phyloP scores from a whole-genome alignment of 2,329 filamentous ascomycete species.

The Gremmenia infestans region DNA sequence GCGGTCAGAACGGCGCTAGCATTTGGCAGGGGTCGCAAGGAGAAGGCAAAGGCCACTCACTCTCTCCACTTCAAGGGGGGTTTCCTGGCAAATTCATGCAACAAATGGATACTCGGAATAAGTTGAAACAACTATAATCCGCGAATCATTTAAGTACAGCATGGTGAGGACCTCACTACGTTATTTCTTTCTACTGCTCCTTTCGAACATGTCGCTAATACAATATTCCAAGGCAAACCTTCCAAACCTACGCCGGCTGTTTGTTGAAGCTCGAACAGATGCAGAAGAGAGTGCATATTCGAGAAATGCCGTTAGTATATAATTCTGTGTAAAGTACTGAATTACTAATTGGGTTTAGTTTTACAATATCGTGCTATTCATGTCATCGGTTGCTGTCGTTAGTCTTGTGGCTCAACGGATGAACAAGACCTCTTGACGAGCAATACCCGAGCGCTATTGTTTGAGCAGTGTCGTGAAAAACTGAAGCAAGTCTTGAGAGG shows the following conservation, averaged over 20 bases:
- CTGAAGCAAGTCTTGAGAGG: background rate
- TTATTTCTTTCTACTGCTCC: background rate
- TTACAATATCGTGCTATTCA: conserved; percentile 94
- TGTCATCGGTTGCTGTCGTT: conserved; percentile 92
- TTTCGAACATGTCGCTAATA: conserved; percentile 20
- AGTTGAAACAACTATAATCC: conserved; percentile 18
- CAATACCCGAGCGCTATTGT: background rate
- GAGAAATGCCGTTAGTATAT: conserved; percentile 70
- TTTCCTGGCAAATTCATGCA: conserved; percentile 14
- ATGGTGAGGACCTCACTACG: conserved; percentile 18
- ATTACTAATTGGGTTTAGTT: conserved; percentile 54
- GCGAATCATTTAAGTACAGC: conserved; percentile 5
- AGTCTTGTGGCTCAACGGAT: conserved; percentile 89
- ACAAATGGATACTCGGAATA: background rate
- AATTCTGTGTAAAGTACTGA: conserved; percentile 2
- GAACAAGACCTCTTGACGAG: conserved; percentile 19
- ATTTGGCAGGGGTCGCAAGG: conserved; percentile 3
- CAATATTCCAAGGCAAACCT: conserved; percentile 56
- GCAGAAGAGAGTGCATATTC: conserved; percentile 94
- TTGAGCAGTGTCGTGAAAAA: background rate
- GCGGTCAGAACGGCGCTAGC: conserved; percentile 13
- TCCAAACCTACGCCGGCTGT: conserved; percentile 91
- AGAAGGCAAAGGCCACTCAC: conserved; percentile 13
- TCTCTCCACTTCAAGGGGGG: conserved; percentile 1
- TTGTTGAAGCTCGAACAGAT: conserved; percentile 89